Evolutionary conservation across 495 filamentous ascomycete genomes (phyloP), one percentile per base, ranked within the genome.

Genomic region (Bacidia rubella): DNA sequence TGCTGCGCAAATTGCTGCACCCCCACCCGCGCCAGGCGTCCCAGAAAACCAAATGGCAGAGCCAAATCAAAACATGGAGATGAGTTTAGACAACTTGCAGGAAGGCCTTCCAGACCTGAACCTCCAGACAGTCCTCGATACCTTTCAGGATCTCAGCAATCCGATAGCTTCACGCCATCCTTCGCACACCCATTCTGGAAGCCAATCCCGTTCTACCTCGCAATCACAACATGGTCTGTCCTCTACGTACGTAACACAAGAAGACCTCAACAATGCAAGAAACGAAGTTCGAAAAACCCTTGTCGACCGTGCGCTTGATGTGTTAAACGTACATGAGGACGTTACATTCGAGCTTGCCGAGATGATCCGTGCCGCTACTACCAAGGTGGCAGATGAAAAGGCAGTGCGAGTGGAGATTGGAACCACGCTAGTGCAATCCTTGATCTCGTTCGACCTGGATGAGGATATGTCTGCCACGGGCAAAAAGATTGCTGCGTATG

Each of bases 301-400:
- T 41, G 89, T 96, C 51, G 87, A 95, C 58, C 85, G 86, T 29
- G 92, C 82, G 53, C 73, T 99, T 17, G 89, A 97, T 64, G 80
- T 96, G 47, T 77, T 97, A 38, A 85, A 87, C 60, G 80, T 82
- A 50, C 89, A 96, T 54, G 79, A 85, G 22, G 84, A 87, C 58
- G 82, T 90, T 3, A 95, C 93, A 2, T 94, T 95, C 58, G 89
- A 97, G 60, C 72, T 99, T 51, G 76, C 87, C 1, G 90, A 94
- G 53, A 71, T 99, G 15, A 88, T 99, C 51, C 74, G 74, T 43
- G 81, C 83, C 19, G 82, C 85, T 3, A 78, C 90, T 11, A 74
- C 79, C 49, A 90, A 85, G 60, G 74, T 80, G 10, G 64, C 70
- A 25, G 80, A 83, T 51, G 78, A 81, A 2, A 75, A 80, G 11